Evolutionary conservation across 352 stramenopile species (phyloP).

Genomic region (Globisporangium paddicum): DNA sequence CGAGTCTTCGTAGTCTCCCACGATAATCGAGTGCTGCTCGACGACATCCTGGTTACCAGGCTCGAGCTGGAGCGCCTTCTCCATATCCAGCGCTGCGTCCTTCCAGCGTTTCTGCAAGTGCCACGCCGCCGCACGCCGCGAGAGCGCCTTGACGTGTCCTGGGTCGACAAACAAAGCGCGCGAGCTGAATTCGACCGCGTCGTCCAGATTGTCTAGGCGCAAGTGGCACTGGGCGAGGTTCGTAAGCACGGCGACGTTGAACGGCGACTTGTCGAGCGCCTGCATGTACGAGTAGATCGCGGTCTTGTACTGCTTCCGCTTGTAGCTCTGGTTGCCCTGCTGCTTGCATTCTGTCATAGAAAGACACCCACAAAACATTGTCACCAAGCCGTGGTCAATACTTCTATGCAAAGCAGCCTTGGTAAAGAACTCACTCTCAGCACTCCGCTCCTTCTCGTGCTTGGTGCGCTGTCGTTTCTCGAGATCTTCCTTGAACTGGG

Average conservation of each 20-base stretch:
- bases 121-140: conserved; percentile 46
- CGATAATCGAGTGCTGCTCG: conserved; percentile 69
- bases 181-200: conserved; percentile 66
- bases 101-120: conserved; percentile 44
- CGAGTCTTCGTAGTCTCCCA: conserved; percentile 66
- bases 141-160: conserved; percentile 64
- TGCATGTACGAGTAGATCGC: conserved; percentile 69
- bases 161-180: conserved; percentile 56
- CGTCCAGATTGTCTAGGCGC: conserved; percentile 37
- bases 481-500: conserved; percentile 73
- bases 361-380: neutral
- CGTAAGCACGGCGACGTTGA: conserved; percentile 53
- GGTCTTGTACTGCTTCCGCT: conserved; percentile 40
- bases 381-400: neutral
- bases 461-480: conserved; percentile 52
- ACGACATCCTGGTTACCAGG: conserved; percentile 52
- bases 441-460: conserved; percentile 36
- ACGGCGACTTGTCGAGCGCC: conserved; percentile 49
- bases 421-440: conserved; percentile 36
- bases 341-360: conserved; percentile 41
- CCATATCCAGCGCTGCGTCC: conserved; percentile 51
- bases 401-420: neutral
- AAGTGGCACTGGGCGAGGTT: conserved; percentile 72
- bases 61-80: conserved; percentile 36
- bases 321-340: conserved; percentile 60